phyloP scores from a whole-genome alignment of 2,329 filamentous ascomycete species.

The Trichoderma cornu-damae region DNA sequence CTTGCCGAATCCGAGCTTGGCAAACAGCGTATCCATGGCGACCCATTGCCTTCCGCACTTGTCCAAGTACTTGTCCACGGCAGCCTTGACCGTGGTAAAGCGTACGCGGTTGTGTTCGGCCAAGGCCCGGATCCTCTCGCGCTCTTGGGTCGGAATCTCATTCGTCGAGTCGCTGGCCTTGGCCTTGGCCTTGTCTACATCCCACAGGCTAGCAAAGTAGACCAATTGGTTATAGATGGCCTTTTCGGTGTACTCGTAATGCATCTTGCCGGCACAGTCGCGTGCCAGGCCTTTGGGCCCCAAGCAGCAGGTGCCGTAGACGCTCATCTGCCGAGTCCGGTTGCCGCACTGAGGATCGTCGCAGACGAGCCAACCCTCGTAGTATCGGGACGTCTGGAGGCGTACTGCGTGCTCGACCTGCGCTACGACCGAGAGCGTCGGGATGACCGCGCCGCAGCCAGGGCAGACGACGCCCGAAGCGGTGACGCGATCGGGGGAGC shows the following conservation, averaged over 20 bases:
- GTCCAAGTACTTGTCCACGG: constrained; percentile 78
- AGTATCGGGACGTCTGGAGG: constrained; percentile 73
- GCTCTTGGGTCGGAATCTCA: constrained; percentile 46
- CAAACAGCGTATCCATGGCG: constrained; percentile 84
- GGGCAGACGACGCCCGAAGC: constrained; percentile 72
- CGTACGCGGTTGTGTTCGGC: constrained; percentile 76
- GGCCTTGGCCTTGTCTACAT: constrained; percentile 73
- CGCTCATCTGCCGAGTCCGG: constrained; percentile 84
- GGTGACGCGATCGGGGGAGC: constrained; percentile 55
- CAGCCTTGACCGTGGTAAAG: constrained; percentile 69
- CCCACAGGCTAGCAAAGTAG: constrained; percentile 80
- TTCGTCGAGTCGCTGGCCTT: constrained; percentile 46
- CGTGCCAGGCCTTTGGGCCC: constrained; percentile 79
- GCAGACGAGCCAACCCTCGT: constrained; percentile 86
- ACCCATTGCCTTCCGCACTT: constrained; percentile 92
- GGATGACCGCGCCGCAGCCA: constrained; percentile 59
- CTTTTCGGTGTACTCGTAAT: constrained; percentile 82
- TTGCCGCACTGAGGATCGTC: constrained; percentile 83
- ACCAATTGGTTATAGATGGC: constrained; percentile 91
- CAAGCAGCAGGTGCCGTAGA: constrained; percentile 85
- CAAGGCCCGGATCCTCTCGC: constrained; percentile 62
- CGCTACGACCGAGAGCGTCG: constrained; percentile 70
- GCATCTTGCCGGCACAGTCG: constrained; percentile 82
- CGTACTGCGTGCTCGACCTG: constrained; percentile 85
- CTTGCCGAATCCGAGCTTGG: constrained; percentile 54